A percentile compares a stretch with the other conserved stretches of the same genome.
phyloP scores from a whole-genome alignment of 257 asterid species.

The Fraxinus cuspidata region DNA sequence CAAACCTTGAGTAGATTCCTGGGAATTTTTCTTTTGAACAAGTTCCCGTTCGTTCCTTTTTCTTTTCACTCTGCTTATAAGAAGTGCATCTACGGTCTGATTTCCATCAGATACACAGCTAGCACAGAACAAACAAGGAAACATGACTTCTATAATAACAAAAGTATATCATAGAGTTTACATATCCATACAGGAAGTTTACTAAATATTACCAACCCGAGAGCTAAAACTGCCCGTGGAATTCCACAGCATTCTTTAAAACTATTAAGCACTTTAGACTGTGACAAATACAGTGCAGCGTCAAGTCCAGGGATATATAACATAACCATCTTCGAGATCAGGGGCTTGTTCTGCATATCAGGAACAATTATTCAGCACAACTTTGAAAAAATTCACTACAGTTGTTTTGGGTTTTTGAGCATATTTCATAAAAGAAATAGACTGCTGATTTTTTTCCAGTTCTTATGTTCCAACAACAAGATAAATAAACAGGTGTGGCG shows the following conservation, averaged over 20 bases:
- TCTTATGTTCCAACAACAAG: not conserved
- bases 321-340: constrained; percentile 90
- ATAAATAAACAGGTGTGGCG: not conserved
- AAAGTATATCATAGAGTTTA: constrained; percentile 8
- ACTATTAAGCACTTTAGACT: constrained; percentile 66
- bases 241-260: constrained; percentile 76
- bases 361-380: constrained; percentile 23
- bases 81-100: constrained; percentile 89
- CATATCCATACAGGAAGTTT: not conserved
- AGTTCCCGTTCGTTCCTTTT: constrained; percentile 64
- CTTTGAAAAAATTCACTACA: not conserved
- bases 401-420: not conserved
- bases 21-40: constrained; percentile 41
- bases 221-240: constrained; percentile 88
- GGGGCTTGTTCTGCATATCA: constrained; percentile 83
- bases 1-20: constrained; percentile 56
- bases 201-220: constrained; percentile 51
- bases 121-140: constrained; percentile 41
- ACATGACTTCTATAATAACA: constrained; percentile 13
- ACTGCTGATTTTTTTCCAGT: not conserved
- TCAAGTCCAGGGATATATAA: constrained; percentile 94
- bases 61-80: constrained; percentile 83
- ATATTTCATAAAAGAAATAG: not conserved
- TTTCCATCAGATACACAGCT: constrained; percentile 89
- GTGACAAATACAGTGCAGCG: constrained; percentile 87